A percentile compares a stretch with the other conserved stretches of the same genome.
Conservation (phyloP, 176 grass and related monocot species). For the Poa annua region DNA sequence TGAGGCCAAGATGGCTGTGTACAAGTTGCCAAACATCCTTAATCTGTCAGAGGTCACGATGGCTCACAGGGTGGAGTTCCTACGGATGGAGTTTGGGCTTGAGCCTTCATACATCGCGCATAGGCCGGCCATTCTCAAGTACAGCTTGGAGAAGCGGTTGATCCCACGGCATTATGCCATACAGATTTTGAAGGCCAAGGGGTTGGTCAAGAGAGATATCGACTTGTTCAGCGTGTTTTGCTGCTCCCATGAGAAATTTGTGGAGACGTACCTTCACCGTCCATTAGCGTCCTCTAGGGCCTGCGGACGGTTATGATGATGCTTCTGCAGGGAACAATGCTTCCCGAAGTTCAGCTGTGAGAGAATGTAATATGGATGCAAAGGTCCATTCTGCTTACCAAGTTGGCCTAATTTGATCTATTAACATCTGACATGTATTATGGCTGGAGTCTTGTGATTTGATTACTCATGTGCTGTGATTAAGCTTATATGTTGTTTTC, state of each 20-base stretch:
- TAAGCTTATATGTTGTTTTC: background rate
- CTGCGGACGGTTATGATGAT: conserved; percentile 40
- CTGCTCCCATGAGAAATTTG: background rate
- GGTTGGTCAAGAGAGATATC: conserved; percentile 23
- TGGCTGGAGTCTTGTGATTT: background rate
- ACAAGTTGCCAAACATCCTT: conserved; percentile 27
- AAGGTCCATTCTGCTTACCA: background rate
- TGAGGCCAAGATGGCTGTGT: conserved; percentile 38
- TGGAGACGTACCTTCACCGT: conserved; percentile 40
- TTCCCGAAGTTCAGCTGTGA: background rate
- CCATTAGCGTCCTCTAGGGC: conserved; percentile 33
- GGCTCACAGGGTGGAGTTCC: conserved; percentile 38
- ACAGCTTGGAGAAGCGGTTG: conserved; percentile 36
- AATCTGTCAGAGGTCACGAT: background rate
- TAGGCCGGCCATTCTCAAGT: conserved; percentile 23
- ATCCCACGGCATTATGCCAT: conserved; percentile 51
- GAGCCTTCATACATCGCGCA: background rate
- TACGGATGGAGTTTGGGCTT: conserved; percentile 30
- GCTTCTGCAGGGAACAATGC: conserved; percentile 30
- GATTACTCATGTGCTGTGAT: background rate
- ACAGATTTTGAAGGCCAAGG: conserved; percentile 50
- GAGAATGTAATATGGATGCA: background rate
- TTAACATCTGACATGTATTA: background rate
- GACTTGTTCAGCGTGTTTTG: background rate
- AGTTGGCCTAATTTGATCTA: background rate